Conservation (phyloP, 2,329 filamentous ascomycete genomes). For the Madurella fahalii region DNA sequence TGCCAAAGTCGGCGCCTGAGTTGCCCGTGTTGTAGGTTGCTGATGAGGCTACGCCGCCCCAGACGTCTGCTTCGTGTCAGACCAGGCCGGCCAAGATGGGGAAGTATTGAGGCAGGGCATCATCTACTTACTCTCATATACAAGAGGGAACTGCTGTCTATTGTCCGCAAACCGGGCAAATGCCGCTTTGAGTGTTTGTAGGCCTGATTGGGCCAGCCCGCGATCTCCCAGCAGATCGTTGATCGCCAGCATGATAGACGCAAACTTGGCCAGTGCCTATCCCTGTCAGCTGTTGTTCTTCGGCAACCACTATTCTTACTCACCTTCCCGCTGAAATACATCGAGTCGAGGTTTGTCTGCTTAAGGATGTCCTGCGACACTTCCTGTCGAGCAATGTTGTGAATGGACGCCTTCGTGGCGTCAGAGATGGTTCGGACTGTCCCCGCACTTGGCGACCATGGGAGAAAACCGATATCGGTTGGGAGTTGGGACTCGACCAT, state of each 20-base stretch:
- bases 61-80: conserved; percentile 46
- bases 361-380: conserved; percentile 69
- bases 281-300: conserved; percentile 7
- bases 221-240: conserved; percentile 59
- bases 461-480: conserved; percentile 68
- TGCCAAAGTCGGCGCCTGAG: conserved; percentile 77
- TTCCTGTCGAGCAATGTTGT: conserved; percentile 63
- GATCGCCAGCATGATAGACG: conserved; percentile 61
- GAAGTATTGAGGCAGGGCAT: neutral
- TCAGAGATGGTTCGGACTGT: conserved; percentile 45
- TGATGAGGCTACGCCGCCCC: conserved; percentile 77
- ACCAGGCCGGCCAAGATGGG: neutral
- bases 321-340: conserved; percentile 90
- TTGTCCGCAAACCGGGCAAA: conserved; percentile 66
- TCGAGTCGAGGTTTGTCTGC: conserved; percentile 73
- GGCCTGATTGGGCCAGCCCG: conserved; percentile 51
- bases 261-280: conserved; percentile 71
- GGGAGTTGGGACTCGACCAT: conserved; percentile 74
- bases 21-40: conserved; percentile 68
- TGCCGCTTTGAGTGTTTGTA: conserved; percentile 60
- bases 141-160: conserved; percentile 61
- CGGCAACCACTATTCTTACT: conserved; percentile 27
- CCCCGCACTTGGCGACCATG: conserved; percentile 61
- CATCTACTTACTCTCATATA: conserved; percentile 53
- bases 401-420: conserved; percentile 56